phyloP scores from a whole-genome alignment of 192 early-diverging fungal genomes.

The Linderina pennispora region DNA sequence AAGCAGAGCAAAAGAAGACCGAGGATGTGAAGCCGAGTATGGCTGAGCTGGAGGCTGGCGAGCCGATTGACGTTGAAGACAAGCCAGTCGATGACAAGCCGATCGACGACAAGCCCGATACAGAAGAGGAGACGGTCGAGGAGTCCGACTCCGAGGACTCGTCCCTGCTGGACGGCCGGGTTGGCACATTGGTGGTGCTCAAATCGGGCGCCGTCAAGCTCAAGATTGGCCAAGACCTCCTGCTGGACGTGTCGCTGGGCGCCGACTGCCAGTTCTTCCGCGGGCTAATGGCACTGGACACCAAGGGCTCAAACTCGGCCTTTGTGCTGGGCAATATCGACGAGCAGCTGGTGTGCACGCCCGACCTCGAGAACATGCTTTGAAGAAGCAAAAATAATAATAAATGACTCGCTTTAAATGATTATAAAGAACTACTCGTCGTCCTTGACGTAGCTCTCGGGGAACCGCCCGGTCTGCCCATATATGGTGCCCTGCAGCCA shows the following conservation, averaged over 20 bases:
- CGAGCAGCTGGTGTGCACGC: slow-evolving; percentile 31
- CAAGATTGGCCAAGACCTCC: slow-evolving; percentile 28
- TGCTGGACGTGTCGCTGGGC: slow-evolving; percentile 36
- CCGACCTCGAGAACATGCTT: slow-evolving; percentile 33
- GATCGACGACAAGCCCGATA: background rate
- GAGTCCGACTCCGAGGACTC: slow-evolving; percentile 1
- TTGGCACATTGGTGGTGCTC: slow-evolving; percentile 36
- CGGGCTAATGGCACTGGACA: slow-evolving; percentile 25
- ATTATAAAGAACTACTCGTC: slow-evolving; percentile 7
- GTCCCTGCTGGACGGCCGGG: slow-evolving; percentile 19
- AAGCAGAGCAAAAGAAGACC: slow-evolving; percentile 24
- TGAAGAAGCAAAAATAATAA: background rate
- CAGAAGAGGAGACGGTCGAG: slow-evolving; percentile 8
- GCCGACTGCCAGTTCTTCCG: slow-evolving; percentile 40
- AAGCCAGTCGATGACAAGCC: background rate
- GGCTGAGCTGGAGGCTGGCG: slow-evolving; percentile 3
- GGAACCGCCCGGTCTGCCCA: slow-evolving; percentile 18
- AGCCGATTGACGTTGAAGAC: background rate
- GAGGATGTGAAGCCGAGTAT: slow-evolving; percentile 30
- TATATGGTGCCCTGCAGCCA: slow-evolving; percentile 23
- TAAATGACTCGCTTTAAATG: no score
- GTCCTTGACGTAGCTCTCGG: slow-evolving; percentile 19
- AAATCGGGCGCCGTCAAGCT: slow-evolving; percentile 30
- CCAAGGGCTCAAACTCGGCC: slow-evolving; percentile 8
- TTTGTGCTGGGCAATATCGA: slow-evolving; percentile 36